Conservation (phyloP, 345 rosid species). For the Microthlaspi erraticum region DNA sequence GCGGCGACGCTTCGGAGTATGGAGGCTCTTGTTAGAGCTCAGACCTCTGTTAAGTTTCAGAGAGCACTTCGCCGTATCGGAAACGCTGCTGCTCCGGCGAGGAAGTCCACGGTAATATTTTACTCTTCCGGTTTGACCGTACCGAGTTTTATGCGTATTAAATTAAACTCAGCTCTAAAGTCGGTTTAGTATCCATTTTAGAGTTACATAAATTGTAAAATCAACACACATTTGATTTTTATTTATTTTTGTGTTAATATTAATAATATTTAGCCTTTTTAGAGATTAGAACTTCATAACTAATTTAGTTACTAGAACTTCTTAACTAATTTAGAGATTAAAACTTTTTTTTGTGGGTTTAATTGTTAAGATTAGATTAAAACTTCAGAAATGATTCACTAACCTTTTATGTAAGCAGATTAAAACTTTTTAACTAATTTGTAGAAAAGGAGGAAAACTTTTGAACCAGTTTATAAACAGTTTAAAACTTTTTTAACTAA, state of each 20-base stretch:
- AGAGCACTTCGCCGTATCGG: conserved; percentile 46
- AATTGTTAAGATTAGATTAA: no score
- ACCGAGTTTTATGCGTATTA: background rate
- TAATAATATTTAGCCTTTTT: background rate
- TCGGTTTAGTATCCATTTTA: conserved; percentile 16
- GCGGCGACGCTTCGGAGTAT: conserved; percentile 72
- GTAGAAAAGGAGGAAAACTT: background rate
- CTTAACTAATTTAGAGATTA: background rate
- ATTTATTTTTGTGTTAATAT: background rate
- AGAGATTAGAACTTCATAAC: background rate
- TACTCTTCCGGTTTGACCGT: conserved; percentile 18
- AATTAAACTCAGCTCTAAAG: background rate
- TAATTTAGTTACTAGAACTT: background rate
- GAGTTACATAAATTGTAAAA: conserved; percentile 8
- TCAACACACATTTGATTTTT: no score
- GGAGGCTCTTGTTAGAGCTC: conserved; percentile 84
- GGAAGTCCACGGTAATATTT: conserved; percentile 59
- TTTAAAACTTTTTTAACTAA: background rate
- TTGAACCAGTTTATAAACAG: background rate
- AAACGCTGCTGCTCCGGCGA: conserved; percentile 41
- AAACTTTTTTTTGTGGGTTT: no score
- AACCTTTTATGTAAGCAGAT: background rate
- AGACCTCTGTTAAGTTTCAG: conserved; percentile 59
- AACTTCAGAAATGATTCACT: background rate
- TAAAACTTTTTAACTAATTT: background rate